Base-by-base conservation (phyloP, 305 asterid genomes). In the Striga hermonthica region DNA sequence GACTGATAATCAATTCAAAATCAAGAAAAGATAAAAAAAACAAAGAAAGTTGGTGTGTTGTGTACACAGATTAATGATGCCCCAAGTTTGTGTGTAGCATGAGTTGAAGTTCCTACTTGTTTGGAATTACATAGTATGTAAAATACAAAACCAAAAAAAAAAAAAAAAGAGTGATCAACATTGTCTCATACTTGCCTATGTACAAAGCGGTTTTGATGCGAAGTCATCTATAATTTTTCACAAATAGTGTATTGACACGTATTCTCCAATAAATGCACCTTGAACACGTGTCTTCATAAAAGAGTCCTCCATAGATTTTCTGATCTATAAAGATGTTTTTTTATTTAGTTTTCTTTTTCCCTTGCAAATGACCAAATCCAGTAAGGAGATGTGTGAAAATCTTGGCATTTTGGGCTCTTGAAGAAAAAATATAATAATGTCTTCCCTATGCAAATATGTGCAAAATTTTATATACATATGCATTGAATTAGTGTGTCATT, bases 41-140 rank as follows among this genome's bases (percentile, higher is more conserved):
- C 3, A 22, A 22, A 9, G 55, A 12, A 49, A 14, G 14, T 12
- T 12, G 6, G 28, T 44, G 12, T 49, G 2, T 2, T 22, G 31
- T 49, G 55, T 5, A 4, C 55, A 50, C 34, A 14, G 3, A 50
- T 14, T 59, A 47, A 39, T 60, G 22, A n/a, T 22, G 16, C 35
- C 45, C 66, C 50, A 57, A 48, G 31, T 22, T 22, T 22, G 31
- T 22, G 31, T 22, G 31, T 22, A 22, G 31, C 31, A 22, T 22
- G 31, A 22, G 31, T 22, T 22, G 1, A 47, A 68, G 75, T 63
- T 78, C 81, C 81, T 70, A 73, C 71, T 58, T 57, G 66, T 63
- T 77, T 67, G 79, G 82, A 77, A 67, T 69, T 63, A 66, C 63
- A 8, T 13, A 22, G 57, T 70, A 69, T 71, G 62, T 67, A 14